phyloP scores from a whole-genome alignment of 495 filamentous ascomycete genomes.

The Aspergillus leporis region DNA sequence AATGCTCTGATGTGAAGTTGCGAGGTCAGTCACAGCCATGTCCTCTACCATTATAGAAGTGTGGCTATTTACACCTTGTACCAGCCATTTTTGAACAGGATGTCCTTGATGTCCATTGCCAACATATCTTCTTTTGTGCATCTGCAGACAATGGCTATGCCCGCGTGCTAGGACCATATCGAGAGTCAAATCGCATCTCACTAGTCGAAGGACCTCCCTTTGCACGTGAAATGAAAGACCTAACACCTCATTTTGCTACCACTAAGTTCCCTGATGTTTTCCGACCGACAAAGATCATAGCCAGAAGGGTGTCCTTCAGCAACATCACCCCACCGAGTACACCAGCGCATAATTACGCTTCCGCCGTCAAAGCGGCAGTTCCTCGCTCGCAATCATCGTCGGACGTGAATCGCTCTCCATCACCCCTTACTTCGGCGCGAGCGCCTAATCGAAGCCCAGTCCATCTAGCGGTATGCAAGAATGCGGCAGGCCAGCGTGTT shows the following conservation, averaged over 20 bases:
- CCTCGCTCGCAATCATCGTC: constrained; percentile 5
- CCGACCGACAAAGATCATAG: constrained; percentile 21
- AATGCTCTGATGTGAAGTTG: constrained; percentile 36
- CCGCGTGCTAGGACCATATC: constrained; percentile 24
- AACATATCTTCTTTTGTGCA: constrained; percentile 29
- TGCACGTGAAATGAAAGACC: constrained; percentile 23
- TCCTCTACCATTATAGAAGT: not conserved
- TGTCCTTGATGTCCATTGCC: constrained; percentile 27
- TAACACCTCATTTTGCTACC: constrained; percentile 20
- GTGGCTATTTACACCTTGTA: not conserved
- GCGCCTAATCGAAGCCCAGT: not conserved
- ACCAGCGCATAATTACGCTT: constrained; percentile 23
- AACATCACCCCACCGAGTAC: constrained; percentile 15
- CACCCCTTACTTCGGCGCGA: not conserved
- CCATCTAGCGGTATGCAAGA: constrained; percentile 15
- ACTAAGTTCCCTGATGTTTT: constrained; percentile 28
- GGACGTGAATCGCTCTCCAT: not conserved
- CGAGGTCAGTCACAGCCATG: constrained; percentile 18
- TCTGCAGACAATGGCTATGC: constrained; percentile 36
- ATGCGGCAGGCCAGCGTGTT: constrained; percentile 25
- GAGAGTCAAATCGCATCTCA: constrained; percentile 22
- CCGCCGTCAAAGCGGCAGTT: constrained; percentile 14
- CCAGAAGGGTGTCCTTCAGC: constrained; percentile 18
- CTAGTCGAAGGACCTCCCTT: constrained; percentile 32
- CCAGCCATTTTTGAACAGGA: constrained; percentile 27